Conservation (phyloP, 2,329 filamentous ascomycete species). For the Claviceps maximensis region DNA sequence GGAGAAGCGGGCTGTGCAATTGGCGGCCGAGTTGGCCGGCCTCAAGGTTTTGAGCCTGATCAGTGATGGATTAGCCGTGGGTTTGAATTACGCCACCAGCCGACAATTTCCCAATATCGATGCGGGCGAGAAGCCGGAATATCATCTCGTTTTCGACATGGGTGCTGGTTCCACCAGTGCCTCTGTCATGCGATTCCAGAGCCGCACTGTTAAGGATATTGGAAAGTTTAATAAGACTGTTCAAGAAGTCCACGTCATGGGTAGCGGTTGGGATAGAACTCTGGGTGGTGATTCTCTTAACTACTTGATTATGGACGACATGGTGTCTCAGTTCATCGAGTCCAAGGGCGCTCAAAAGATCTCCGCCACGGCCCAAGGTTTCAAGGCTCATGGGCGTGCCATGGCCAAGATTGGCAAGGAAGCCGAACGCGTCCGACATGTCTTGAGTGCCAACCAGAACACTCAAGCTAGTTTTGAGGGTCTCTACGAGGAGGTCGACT, state of each 20-base stretch:
- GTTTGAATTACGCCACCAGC: slow-evolving; percentile 86
- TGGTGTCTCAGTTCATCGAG: slow-evolving; percentile 66
- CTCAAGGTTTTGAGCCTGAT: slow-evolving; percentile 75
- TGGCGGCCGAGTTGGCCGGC: slow-evolving; percentile 78
- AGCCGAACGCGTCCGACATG: slow-evolving; percentile 71
- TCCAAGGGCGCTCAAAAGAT: slow-evolving; percentile 54
- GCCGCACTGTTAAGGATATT: slow-evolving; percentile 76
- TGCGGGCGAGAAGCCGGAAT: slow-evolving; percentile 74
- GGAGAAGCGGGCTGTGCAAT: slow-evolving; percentile 74
- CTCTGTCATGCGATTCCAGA: slow-evolving; percentile 80
- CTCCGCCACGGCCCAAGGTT: slow-evolving; percentile 45
- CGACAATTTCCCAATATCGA: slow-evolving; percentile 77
- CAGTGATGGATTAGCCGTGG: slow-evolving; percentile 83
- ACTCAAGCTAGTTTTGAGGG: slow-evolving; percentile 73
- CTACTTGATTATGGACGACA: slow-evolving; percentile 75
- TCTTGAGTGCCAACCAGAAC: slow-evolving; percentile 85
- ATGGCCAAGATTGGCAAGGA: slow-evolving; percentile 90
- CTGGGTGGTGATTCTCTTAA: slow-evolving; percentile 87
- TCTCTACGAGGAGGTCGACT: slow-evolving; percentile 82
- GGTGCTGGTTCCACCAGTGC: slow-evolving; percentile 89
- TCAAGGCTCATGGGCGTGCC: slow-evolving; percentile 67
- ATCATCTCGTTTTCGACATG: slow-evolving; percentile 95
- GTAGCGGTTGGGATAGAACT: slow-evolving; percentile 75
- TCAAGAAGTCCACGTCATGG: slow-evolving; percentile 84
- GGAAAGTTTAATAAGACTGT: slow-evolving; percentile 93